A percentile compares a stretch with the other conserved stretches of the same genome.
Conservation (phyloP, 2,329 filamentous ascomycete species). For the Neonectria ditissima region DNA sequence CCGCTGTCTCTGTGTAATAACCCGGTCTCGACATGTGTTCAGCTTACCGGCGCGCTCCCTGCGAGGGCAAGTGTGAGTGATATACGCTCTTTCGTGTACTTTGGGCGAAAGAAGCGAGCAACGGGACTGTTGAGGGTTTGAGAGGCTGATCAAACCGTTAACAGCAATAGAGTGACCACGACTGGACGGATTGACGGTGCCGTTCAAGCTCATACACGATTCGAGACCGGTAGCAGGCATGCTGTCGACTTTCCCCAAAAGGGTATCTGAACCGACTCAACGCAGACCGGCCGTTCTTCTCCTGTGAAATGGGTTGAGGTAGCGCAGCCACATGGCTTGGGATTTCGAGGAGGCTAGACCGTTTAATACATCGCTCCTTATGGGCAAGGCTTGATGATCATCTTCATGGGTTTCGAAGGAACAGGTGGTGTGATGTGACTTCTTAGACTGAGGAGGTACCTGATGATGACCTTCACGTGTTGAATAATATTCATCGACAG, state of each 20-base stretch:
- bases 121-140: not conserved
- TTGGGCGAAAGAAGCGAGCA: not conserved
- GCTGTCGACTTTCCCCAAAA: not conserved
- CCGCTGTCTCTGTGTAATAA: not conserved
- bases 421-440: not conserved
- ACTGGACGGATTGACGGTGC: too few relatives aligned
- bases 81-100: not conserved
- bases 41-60: not conserved
- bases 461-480: slow-evolving; percentile 7
- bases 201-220: not conserved
- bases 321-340: not conserved
- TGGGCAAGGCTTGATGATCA: not conserved
- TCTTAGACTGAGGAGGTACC: not conserved
- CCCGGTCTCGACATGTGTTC: not conserved
- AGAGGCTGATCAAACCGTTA: not conserved
- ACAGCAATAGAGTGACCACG: too few relatives aligned
- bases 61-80: not conserved
- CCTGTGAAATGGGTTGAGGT: too few relatives aligned
- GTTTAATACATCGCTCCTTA: not conserved
- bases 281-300: not conserved
- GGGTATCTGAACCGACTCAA: slow-evolving; percentile 1
- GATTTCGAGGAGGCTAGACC: not conserved
- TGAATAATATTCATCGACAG: not conserved
- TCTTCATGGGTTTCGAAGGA: slow-evolving; percentile 7
- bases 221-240: not conserved